phyloP scores from a whole-genome alignment of 805 yeast species.

The Lachancea fermentati region DNA sequence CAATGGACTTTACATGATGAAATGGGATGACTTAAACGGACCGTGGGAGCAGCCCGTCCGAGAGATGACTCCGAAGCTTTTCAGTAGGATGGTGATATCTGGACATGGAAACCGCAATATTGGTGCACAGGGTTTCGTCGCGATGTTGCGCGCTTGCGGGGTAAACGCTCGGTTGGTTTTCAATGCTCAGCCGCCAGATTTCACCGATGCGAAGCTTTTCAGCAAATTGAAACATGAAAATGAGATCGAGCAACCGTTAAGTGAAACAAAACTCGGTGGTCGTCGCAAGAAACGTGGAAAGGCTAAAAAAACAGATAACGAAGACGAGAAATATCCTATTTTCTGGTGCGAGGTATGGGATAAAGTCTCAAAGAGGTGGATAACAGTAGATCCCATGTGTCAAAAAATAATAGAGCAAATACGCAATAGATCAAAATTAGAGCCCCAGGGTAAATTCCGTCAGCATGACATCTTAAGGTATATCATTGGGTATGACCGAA shows the following conservation, averaged over 20 bases:
- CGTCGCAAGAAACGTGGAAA: neutral
- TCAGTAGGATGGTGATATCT: constrained; percentile 37
- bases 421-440: constrained; percentile 51
- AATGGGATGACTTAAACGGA: constrained; percentile 43
- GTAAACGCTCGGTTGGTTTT: constrained; percentile 69
- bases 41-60: constrained; percentile 14
- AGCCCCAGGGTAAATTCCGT: constrained; percentile 46
- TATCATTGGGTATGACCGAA: constrained; percentile 68
- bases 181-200: constrained; percentile 89
- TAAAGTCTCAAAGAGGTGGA: constrained; percentile 61
- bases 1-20: constrained; percentile 36
- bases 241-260: neutral
- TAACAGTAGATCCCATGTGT: constrained; percentile 79
- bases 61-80: constrained; percentile 35
- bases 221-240: neutral
- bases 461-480: constrained; percentile 55
- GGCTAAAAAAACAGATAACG: neutral
- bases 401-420: constrained; percentile 58
- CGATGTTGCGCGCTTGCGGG: constrained; percentile 63
- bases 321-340: constrained; percentile 47
- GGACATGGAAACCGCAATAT: constrained; percentile 70
- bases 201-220: constrained; percentile 37
- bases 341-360: constrained; percentile 98
- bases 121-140: constrained; percentile 83
- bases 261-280: too few species aligned